Conservation (phyloP, 495 filamentous ascomycete species). For the Aspergillus bertholletiae region DNA sequence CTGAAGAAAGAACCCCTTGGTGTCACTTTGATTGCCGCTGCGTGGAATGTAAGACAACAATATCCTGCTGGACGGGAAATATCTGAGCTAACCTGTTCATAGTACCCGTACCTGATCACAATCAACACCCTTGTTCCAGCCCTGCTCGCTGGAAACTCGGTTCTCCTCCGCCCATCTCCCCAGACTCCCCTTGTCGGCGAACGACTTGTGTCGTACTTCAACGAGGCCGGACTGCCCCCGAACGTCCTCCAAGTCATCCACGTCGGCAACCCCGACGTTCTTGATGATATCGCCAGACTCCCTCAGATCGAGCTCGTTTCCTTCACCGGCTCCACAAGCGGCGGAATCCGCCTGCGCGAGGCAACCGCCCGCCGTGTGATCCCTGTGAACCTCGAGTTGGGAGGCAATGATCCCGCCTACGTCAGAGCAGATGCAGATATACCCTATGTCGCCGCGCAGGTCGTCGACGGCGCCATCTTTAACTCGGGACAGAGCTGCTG, state of each 20-base stretch:
- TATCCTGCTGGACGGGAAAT: too few species aligned
- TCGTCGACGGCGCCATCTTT: constrained; percentile 92
- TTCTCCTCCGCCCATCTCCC: constrained; percentile 89
- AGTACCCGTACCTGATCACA: constrained; percentile 94
- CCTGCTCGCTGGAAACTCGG: constrained; percentile 79
- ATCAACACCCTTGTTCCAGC: constrained; percentile 89
- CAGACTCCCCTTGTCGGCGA: constrained; percentile 90
- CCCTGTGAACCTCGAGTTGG: constrained; percentile 83
- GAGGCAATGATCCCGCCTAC: constrained; percentile 93
- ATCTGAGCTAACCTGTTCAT: neutral
- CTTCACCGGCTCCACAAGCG: constrained; percentile 89
- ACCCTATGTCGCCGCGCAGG: constrained; percentile 83
- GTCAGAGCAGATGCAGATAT: constrained; percentile 82
- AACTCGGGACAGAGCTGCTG: constrained; percentile 98
- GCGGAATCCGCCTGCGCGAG: constrained; percentile 76
- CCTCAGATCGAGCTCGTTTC: constrained; percentile 74
- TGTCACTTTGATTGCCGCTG: constrained; percentile 79
- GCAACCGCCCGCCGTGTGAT: constrained; percentile 77
- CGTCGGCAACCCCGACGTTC: constrained; percentile 65
- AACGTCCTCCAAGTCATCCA: constrained; percentile 89
- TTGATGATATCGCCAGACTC: constrained; percentile 72
- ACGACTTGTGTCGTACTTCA: constrained; percentile 72
- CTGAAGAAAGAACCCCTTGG: constrained; percentile 86
- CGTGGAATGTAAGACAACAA: constrained; percentile 77
- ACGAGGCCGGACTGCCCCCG: constrained; percentile 71